A percentile compares a stretch with the other conserved stretches of the same genome.
phyloP scores from a whole-genome alignment of 2,329 filamentous ascomycete species.

The Sordariomycetes sp. region DNA sequence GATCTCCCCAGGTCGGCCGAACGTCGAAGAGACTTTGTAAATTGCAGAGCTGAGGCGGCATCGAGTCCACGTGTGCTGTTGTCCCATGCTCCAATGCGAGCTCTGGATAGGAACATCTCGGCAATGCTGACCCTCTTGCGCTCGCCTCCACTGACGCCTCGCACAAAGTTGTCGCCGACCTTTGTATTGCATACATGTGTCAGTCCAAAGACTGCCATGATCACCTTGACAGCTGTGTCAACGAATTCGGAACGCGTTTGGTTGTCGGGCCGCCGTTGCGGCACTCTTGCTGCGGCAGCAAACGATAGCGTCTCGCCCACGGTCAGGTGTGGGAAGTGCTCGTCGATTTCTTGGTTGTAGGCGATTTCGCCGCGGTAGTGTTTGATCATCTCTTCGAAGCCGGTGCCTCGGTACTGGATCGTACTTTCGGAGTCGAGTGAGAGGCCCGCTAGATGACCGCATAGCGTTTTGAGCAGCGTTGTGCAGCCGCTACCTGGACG shows the following conservation, averaged over 20 bases:
- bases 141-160: conserved; percentile 43
- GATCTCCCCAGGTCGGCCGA: conserved; percentile 32
- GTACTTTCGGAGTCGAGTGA: not conserved
- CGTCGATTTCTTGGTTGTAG: conserved; percentile 53
- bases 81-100: conserved; percentile 57
- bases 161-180: conserved; percentile 51
- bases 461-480: conserved; percentile 43
- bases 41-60: conserved; percentile 51
- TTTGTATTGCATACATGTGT: conserved; percentile 51
- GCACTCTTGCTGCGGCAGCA: conserved; percentile 49
- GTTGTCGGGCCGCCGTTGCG: too few relatives aligned
- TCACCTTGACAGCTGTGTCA: conserved; percentile 26
- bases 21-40: conserved; percentile 47
- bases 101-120: conserved; percentile 42
- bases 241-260: too few relatives aligned
- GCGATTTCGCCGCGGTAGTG: conserved; percentile 42
- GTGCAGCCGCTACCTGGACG: conserved; percentile 40
- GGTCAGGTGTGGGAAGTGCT: conserved; percentile 55
- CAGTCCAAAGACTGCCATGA: conserved; percentile 54
- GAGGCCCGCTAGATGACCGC: conserved; percentile 31
- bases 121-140: conserved; percentile 61
- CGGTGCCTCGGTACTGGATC: conserved; percentile 28
- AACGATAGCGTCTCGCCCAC: conserved; percentile 54
- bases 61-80: conserved; percentile 55
- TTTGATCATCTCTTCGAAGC: conserved; percentile 21